Conservation (phyloP, 768 basidiomycete species). For the Amanita phalloides region DNA sequence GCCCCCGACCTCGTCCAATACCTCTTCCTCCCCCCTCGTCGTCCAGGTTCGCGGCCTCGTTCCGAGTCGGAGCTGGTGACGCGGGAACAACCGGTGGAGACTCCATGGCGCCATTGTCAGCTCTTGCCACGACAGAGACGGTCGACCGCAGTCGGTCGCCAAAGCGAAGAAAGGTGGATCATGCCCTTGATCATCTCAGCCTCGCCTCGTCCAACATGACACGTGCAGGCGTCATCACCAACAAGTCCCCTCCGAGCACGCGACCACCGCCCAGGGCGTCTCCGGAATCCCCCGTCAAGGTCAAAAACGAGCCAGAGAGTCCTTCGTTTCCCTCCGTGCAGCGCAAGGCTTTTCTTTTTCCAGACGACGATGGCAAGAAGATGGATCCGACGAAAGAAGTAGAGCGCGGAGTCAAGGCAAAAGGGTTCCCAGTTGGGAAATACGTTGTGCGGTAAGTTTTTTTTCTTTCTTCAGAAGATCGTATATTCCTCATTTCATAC, state of each 20-base stretch:
- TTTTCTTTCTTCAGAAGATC: neutral
- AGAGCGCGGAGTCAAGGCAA: neutral
- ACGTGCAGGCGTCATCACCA: neutral
- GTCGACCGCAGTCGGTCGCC: neutral
- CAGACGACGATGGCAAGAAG: neutral
- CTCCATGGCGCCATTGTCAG: neutral
- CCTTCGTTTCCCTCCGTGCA: neutral
- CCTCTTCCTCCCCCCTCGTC: neutral
- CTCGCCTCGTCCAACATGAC: neutral
- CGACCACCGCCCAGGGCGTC: neutral
- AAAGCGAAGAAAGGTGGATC: slow-evolving; percentile 1
- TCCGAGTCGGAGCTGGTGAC: no score
- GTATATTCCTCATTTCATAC: neutral
- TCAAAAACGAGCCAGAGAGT: slow-evolving; percentile 3
- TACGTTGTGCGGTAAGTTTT: neutral
- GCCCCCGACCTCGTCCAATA: neutral
- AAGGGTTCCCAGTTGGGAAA: neutral
- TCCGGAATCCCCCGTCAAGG: neutral
- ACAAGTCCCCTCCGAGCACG: neutral
- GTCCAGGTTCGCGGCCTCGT: neutral
- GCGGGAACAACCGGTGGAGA: no score
- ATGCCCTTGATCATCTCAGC: neutral
- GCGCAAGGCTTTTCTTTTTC: neutral
- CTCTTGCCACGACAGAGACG: neutral
- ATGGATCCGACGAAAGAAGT: neutral